Evolutionary conservation across 306 rosid genomes (phyloP).

Genomic region (Adenanthera pavonina): DNA sequence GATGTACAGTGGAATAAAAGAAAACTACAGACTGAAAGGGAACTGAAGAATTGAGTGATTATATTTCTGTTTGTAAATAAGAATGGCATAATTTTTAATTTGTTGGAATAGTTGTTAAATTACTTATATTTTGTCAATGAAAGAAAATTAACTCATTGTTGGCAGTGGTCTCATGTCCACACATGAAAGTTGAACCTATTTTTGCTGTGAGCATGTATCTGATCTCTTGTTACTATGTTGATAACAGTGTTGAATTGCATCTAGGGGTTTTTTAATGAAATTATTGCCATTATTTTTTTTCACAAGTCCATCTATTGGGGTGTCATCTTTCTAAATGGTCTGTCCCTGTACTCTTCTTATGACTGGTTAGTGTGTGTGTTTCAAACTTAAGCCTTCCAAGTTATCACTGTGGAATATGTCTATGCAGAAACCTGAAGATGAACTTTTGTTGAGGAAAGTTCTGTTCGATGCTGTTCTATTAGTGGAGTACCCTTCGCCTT

Average conservation of each 20-base stretch:
- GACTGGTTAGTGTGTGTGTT: constrained; percentile 10
- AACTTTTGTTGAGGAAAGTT: constrained; percentile 64
- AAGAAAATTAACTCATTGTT: not conserved
- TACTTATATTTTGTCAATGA: not conserved
- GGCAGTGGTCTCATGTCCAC: not conserved
- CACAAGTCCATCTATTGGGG: constrained; percentile 17
- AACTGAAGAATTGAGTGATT: not conserved
- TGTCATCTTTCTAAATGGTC: not conserved
- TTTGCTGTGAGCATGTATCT: not conserved
- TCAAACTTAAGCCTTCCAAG: constrained; percentile 23
- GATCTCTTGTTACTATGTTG: not conserved
- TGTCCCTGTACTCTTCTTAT: constrained; percentile 10
- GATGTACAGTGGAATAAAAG: not conserved
- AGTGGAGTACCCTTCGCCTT: constrained; percentile 74
- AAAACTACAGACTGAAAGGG: not conserved
- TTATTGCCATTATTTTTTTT: not conserved
- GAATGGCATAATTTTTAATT: not conserved
- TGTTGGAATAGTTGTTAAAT: not conserved
- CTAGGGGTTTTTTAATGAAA: not conserved
- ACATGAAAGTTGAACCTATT: not conserved
- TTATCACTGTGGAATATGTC: constrained; percentile 25
- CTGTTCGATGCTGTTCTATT: constrained; percentile 70
- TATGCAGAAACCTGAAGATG: constrained; percentile 73
- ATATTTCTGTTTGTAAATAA: not conserved
- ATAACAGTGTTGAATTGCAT: not conserved